Base-by-base conservation (phyloP, 2,329 filamentous ascomycete species). In the Trichocomaceae sp. region DNA sequence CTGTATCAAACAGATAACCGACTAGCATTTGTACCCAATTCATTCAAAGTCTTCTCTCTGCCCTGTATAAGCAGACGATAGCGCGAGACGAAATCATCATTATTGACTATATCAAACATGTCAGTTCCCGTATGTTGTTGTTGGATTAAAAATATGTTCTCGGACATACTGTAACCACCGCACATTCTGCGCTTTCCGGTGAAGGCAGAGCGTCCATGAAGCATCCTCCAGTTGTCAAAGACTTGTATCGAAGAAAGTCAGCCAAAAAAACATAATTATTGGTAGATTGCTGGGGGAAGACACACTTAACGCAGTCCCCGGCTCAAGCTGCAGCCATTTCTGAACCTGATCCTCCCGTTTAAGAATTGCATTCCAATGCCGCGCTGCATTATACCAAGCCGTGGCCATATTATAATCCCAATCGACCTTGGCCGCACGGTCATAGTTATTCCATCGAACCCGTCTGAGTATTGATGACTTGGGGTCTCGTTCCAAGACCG, bases 191-290 rank as follows among this genome's bases (percentile, higher is more conserved):
- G 79, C 66, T 87, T 83, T 1, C 93, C 93, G 5, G 84, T 86
- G 65, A 97, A 99, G 0, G 82, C 82, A 50, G 84, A 84, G 62
- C 93, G 79, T 1, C 92, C 93, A 70, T 99, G 93, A 62, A 97
- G 74, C 33, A 96, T 87, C 57, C 93, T 82, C 90, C 92, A 96
- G 66, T 99, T 97, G 68, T 99, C 89, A 69, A 99, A 96, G 47
- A 97, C 87, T 88, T 42, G 39, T 20, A 62, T 10, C 47, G 42
- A 47, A 5, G 2, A 33, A 59, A 29, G 23, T 39, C 41, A 55
- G 39, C 12, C 7, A 26, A 26, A 26, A 7, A 26, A 26, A 15
- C 2, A 35, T 3, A 35, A 29, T 5, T 35, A 2, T 37, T 37
- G 33, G 35, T 13, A 17, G 15, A 39, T 39, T 17, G 3, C 15